Evolutionary conservation across 768 basidiomycete genomes (phyloP).

Genomic region (Boletus barrowsii): DNA sequence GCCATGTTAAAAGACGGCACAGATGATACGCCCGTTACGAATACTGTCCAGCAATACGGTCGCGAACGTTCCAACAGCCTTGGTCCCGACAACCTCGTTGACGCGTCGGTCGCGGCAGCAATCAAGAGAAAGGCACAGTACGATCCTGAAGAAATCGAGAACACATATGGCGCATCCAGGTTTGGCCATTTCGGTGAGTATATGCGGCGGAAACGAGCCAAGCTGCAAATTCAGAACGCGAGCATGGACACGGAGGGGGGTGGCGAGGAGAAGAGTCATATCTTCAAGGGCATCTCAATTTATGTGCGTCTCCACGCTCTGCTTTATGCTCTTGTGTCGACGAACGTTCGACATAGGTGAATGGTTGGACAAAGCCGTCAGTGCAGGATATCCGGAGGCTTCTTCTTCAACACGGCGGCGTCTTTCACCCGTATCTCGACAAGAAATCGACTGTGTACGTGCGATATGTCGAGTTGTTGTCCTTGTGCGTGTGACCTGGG

Average conservation of each 20-base stretch:
- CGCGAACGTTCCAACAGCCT: slow-evolving; percentile 29
- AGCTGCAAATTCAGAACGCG: slow-evolving; percentile 79
- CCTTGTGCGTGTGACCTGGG: not conserved
- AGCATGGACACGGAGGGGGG: slow-evolving; percentile 30
- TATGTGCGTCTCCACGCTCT: slow-evolving; percentile 57
- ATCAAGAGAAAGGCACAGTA: slow-evolving; percentile 20
- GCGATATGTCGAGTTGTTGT: not conserved
- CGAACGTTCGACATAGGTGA: slow-evolving; percentile 52
- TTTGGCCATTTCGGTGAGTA: slow-evolving; percentile 89
- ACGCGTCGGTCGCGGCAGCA: slow-evolving; percentile 1
- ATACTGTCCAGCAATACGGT: slow-evolving; percentile 35
- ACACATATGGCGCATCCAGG: slow-evolving; percentile 69
- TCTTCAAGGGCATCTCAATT: slow-evolving; percentile 75
- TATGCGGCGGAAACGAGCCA: slow-evolving; percentile 87
- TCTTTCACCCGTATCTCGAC: slow-evolving; percentile 81
- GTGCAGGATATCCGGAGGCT: slow-evolving; percentile 80
- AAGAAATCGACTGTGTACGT: slow-evolving; percentile 70
- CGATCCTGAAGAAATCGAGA: slow-evolving; percentile 33
- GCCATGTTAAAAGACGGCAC: slow-evolving; percentile 8
- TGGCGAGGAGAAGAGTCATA: slow-evolving; percentile 34
- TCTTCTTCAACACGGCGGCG: slow-evolving; percentile 79
- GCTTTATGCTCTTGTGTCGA: not conserved
- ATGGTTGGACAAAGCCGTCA: slow-evolving; percentile 86
- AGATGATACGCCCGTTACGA: slow-evolving; percentile 18
- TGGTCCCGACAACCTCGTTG: not conserved